Conservation (phyloP, 441 rosid genomes). For the Euphorbia corollata region DNA sequence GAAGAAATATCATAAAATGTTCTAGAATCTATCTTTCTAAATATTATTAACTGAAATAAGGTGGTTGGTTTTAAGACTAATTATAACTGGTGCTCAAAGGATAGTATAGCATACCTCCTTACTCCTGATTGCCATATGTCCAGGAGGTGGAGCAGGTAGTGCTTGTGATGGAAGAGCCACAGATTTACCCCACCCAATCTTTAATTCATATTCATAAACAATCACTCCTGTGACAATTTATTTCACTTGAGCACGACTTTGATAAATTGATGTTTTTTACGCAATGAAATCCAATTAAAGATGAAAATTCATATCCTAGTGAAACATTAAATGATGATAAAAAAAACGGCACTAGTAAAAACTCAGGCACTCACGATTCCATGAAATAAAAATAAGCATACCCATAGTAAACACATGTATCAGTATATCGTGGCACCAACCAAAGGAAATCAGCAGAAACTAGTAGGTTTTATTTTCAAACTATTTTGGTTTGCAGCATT, state of each 20-base stretch:
- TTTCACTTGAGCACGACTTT: conserved; percentile 1
- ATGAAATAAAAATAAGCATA: neutral
- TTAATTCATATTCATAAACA: conserved; percentile 91
- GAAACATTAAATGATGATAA: conserved; percentile 5
- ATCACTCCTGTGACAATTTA: conserved; percentile 59
- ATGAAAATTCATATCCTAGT: conserved; percentile 3
- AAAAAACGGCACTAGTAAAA: too few species aligned
- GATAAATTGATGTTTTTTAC: conserved; percentile 14
- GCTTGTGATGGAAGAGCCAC: conserved; percentile 99
- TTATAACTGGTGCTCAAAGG: conserved; percentile 16
- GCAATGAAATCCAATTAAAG: neutral
- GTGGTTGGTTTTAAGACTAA: neutral
- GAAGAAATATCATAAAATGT: neutral
- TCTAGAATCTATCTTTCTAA: conserved; percentile 7
- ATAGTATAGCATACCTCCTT: conserved; percentile 68
- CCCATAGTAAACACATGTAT: neutral
- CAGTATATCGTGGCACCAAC: neutral
- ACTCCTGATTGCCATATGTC: conserved; percentile 99
- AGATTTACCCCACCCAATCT: conserved; percentile 99
- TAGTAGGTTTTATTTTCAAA: neutral
- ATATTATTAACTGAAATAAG: neutral
- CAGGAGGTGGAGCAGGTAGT: conserved; percentile 98
- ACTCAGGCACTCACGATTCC: neutral
- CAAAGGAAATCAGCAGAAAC: neutral
- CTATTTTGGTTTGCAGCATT: neutral